Conservation (phyloP, 108 stramenopile species). For the Nitzschia sp. region DNA sequence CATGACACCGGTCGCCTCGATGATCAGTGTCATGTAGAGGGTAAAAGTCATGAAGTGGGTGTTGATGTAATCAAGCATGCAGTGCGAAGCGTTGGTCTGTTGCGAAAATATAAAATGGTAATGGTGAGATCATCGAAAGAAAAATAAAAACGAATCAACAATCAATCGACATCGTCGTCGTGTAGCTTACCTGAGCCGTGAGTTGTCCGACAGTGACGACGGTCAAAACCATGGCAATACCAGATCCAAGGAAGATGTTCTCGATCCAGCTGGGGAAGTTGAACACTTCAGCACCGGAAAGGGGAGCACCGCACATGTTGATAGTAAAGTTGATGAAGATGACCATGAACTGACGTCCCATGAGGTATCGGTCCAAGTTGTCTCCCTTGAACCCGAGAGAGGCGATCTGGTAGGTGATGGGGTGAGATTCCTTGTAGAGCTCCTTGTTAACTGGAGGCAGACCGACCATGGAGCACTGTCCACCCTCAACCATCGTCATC, state of each 20-base stretch:
- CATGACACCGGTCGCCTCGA: slow-evolving; percentile 75
- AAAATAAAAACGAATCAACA: no score
- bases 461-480: slow-evolving; percentile 78
- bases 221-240: slow-evolving; percentile 70
- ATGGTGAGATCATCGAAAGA: no score
- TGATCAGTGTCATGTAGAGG: slow-evolving; percentile 58
- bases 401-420: slow-evolving; percentile 62
- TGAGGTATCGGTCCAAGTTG: slow-evolving; percentile 83
- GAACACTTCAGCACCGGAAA: slow-evolving; percentile 51
- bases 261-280: slow-evolving; percentile 57
- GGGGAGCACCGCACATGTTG: slow-evolving; percentile 69
- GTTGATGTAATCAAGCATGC: slow-evolving; percentile 80
- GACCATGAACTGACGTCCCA: slow-evolving; percentile 90
- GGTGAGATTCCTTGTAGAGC: slow-evolving; percentile 73
- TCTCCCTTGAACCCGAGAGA: slow-evolving; percentile 70
- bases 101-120: no score
- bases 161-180: slow-evolving; percentile 77
- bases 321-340: slow-evolving; percentile 68
- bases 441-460: slow-evolving; percentile 66
- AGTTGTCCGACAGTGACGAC: slow-evolving; percentile 70
- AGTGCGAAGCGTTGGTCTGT: slow-evolving; percentile 43
- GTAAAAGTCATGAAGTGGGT: slow-evolving; percentile 58
- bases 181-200: slow-evolving; percentile 69
- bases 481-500: slow-evolving; percentile 82
- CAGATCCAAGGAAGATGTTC: slow-evolving; percentile 74